Evolutionary conservation across 495 filamentous ascomycete species (phyloP).

Genomic region (Haplographium delicatum): DNA sequence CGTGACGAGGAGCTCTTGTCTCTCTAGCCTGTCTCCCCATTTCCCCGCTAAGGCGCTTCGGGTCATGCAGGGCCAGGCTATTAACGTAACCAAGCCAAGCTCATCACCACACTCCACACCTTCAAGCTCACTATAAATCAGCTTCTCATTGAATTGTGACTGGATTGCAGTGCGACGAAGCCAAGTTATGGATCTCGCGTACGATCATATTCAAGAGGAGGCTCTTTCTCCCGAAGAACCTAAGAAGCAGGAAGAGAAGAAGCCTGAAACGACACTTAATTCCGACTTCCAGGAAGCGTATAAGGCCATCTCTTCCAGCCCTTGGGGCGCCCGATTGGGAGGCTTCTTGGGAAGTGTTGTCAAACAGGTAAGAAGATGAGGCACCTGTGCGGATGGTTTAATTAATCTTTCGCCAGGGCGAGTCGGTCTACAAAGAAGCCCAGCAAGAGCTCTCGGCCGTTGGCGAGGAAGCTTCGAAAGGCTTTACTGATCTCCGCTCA

Average conservation of each 20-base stretch:
- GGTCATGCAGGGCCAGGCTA: too few species aligned
- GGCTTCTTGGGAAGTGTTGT: slow-evolving; percentile 85
- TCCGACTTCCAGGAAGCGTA: slow-evolving; percentile 92
- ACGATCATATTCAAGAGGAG: slow-evolving; percentile 94
- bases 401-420: too few species aligned
- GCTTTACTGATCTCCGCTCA: slow-evolving; percentile 67
- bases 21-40: too few species aligned
- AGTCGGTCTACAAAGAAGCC: slow-evolving; percentile 79
- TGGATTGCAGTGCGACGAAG: background rate
- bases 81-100: too few species aligned
- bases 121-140: too few species aligned
- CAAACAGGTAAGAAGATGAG: slow-evolving; percentile 80
- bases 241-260: slow-evolving; percentile 36
- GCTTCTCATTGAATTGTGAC: too few species aligned
- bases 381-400: too few species aligned
- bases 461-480: slow-evolving; percentile 74
- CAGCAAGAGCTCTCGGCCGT: slow-evolving; percentile 73
- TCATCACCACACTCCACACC: too few species aligned
- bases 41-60: too few species aligned
- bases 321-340: slow-evolving; percentile 85
- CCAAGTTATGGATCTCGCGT: slow-evolving; percentile 80
- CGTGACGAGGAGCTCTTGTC: too few species aligned
- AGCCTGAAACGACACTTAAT: slow-evolving; percentile 59
- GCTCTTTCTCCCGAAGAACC: slow-evolving; percentile 55
- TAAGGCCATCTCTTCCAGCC: slow-evolving; percentile 81